Conservation (phyloP, 2,329 filamentous ascomycete species). For the Xylariaceae sp. region DNA sequence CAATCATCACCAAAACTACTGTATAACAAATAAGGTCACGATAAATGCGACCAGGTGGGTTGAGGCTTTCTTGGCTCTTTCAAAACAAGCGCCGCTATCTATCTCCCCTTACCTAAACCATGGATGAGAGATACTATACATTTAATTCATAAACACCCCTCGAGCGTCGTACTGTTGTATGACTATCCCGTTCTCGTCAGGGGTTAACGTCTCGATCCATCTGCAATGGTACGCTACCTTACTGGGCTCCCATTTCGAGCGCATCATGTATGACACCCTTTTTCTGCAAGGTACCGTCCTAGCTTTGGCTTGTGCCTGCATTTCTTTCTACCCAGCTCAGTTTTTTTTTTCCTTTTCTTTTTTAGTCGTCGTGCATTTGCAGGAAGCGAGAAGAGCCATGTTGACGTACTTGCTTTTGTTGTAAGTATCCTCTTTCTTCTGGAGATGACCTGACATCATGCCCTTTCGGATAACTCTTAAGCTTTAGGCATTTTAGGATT, state of each 20-base stretch:
- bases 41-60: conserved; percentile 12
- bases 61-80: conserved; percentile 9
- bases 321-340: neutral
- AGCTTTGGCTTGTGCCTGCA: conserved; percentile 1
- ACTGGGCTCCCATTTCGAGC: conserved; percentile 11
- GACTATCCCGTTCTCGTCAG: conserved; percentile 3
- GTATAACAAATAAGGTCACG: neutral
- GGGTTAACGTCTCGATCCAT: conserved; percentile 3
- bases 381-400: conserved; percentile 17
- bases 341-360: conserved; percentile 1
- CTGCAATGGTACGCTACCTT: conserved; percentile 16
- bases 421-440: too few relatives aligned
- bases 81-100: conserved; percentile 26
- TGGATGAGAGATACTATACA: too few relatives aligned
- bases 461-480: too few relatives aligned
- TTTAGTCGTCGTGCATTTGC: neutral
- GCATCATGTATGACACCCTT: conserved; percentile 24
- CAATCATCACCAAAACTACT: neutral
- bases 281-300: conserved; percentile 32
- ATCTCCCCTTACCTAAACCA: too few relatives aligned
- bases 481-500: neutral
- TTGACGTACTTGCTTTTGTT: too few relatives aligned
- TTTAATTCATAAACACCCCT: too few relatives aligned
- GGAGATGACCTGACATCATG: neutral
- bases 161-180: neutral